Conservation (phyloP, 2,329 filamentous ascomycete species). For the Ceratocystis cacaofunesta region DNA sequence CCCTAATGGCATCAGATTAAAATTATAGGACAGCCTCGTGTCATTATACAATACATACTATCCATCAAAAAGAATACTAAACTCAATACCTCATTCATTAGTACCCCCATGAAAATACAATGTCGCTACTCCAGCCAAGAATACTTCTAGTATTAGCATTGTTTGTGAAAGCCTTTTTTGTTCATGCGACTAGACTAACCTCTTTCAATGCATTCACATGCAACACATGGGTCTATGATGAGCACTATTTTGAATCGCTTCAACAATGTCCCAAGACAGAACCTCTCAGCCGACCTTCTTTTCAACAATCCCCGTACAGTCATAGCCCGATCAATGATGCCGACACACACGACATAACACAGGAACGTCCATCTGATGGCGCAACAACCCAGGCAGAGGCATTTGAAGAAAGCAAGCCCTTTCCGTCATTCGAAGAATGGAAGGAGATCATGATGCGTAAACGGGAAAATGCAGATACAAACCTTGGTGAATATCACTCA, state of each 20-base stretch:
- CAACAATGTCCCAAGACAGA: background rate
- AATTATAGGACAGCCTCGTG: too few species aligned
- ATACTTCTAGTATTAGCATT: too few species aligned
- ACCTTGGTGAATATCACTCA: background rate
- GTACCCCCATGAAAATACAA: too few species aligned
- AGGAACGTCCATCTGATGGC: background rate
- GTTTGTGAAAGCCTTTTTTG: too few species aligned
- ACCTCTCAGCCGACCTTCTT: background rate
- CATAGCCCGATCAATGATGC: background rate
- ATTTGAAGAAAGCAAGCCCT: background rate
- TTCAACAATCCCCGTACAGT: too few species aligned
- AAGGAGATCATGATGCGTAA: conserved; percentile 13
- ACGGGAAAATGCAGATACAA: background rate
- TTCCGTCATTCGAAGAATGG: conserved; percentile 16
- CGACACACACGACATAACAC: background rate
- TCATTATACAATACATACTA: too few species aligned
- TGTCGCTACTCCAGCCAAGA: too few species aligned
- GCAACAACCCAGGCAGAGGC: background rate
- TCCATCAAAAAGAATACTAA: too few species aligned
- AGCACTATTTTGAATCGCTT: background rate
- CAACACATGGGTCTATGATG: background rate
- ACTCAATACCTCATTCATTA: too few species aligned
- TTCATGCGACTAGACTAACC: too few species aligned
- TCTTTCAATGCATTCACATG: background rate
- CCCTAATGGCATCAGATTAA: too few species aligned